Percentiles rank a stretch among this genome's conserved stretches.
phyloP scores from a whole-genome alignment of 257 asterid species.

The Hygrophila difformis region DNA sequence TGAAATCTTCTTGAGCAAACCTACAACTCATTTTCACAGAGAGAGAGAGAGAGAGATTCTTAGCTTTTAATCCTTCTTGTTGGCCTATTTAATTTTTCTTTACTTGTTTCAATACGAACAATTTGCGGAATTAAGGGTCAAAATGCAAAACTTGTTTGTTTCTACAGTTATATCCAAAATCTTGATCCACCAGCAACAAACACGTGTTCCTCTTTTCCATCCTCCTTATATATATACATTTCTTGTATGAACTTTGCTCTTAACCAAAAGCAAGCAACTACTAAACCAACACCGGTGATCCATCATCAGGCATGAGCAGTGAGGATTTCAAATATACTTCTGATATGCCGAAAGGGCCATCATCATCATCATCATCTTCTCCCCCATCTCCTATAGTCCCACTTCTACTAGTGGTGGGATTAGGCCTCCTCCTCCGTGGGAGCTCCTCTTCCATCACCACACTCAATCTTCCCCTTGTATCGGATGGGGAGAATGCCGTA shows the following conservation, averaged over 20 bases:
- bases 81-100: conserved; percentile 12
- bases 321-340: conserved; percentile 11
- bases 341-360: conserved; percentile 29
- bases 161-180: conserved; percentile 18
- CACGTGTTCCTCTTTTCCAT: conserved; percentile 3
- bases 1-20: conserved; percentile 2
- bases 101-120: conserved; percentile 10
- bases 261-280: conserved; percentile 19
- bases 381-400: conserved; percentile 58
- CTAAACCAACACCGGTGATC: conserved; percentile 5
- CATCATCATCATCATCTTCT: background rate
- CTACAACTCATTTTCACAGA: conserved; percentile 1
- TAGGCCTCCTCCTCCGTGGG: conserved; percentile 55
- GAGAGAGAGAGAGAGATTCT: background rate
- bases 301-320: conserved; percentile 20
- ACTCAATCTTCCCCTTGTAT: conserved; percentile 32
- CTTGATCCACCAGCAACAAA: conserved; percentile 17
- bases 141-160: conserved; percentile 26
- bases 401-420: conserved; percentile 36
- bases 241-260: conserved; percentile 16
- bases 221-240: conserved; percentile 6
- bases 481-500: conserved; percentile 34
- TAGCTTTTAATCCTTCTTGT: conserved; percentile 14
- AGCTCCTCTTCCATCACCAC: conserved; percentile 18
- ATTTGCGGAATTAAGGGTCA: conserved; percentile 18